Percentiles rank a stretch among this genome's conserved stretches.
Conservation (phyloP, 345 rosid genomes). For the Nephelium lappaceum region DNA sequence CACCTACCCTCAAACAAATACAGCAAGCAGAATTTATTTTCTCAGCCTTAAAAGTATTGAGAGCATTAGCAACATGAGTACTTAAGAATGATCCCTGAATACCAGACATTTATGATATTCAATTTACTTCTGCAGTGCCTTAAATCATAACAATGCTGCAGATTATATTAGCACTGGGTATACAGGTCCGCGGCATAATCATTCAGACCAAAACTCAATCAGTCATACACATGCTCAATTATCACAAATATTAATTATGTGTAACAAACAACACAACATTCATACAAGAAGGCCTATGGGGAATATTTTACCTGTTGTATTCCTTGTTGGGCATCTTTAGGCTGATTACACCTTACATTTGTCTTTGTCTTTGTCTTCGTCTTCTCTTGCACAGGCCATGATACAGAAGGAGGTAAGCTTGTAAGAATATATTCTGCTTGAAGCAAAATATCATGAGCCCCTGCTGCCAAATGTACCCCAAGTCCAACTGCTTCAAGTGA, state of each 20-base stretch:
- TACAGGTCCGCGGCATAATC: not conserved
- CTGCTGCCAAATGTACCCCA: conserved; percentile 95
- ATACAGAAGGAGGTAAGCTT: conserved; percentile 54
- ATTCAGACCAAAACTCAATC: not conserved
- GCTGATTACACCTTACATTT: conserved; percentile 75
- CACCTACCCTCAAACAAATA: not conserved
- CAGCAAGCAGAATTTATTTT: not conserved
- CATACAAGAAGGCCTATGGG: conserved; percentile 10
- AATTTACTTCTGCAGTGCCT: not conserved
- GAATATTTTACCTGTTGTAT: conserved; percentile 66
- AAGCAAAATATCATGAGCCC: conserved; percentile 76
- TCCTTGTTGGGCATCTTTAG: conserved; percentile 86
- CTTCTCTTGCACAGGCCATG: conserved; percentile 49
- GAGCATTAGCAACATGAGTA: not conserved
- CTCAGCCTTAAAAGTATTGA: too few species aligned
- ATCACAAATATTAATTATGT: not conserved
- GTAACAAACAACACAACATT: not conserved
- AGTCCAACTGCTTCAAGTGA: conserved; percentile 94
- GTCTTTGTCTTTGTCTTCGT: conserved; percentile 51
- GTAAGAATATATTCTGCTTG: conserved; percentile 72
- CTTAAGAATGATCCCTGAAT: not conserved
- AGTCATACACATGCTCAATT: not conserved
- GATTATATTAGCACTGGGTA: not conserved
- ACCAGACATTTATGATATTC: not conserved
- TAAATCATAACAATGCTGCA: not conserved